Evolutionary conservation across 2,329 filamentous ascomycete genomes (phyloP).

Genomic region (Paecilomyces formosus): DNA sequence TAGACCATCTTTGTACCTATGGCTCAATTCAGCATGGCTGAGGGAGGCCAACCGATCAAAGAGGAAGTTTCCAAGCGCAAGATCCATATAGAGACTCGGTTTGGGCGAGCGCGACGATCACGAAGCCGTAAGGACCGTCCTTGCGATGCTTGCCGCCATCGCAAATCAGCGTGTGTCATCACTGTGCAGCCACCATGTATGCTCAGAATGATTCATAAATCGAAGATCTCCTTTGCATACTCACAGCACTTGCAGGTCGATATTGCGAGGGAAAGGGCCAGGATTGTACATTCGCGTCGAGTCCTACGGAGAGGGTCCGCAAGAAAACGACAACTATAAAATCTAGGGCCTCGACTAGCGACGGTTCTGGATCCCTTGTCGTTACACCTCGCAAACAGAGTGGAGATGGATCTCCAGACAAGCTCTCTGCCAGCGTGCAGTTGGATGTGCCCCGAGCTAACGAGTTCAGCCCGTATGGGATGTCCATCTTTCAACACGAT

Average conservation of each 20-base stretch:
- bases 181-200: constrained; percentile 39
- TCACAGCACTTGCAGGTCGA: constrained; percentile 14
- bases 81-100: constrained; percentile 1
- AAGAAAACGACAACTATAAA: not conserved
- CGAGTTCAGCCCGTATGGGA: not conserved
- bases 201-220: constrained; percentile 9
- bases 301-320: constrained; percentile 6
- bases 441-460: constrained; percentile 1
- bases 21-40: not conserved
- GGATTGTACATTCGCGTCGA: constrained; percentile 15
- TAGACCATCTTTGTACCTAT: not conserved
- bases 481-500: not conserved
- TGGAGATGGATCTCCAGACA: not conserved
- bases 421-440: constrained; percentile 3
- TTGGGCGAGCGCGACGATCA: constrained; percentile 1
- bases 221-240: not conserved
- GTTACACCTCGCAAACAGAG: not conserved
- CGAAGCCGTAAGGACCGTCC: constrained; percentile 42
- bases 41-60: not conserved
- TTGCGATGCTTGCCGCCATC: constrained; percentile 39
- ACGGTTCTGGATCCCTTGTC: not conserved
- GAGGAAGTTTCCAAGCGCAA: not conserved
- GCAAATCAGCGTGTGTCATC: constrained; percentile 45
- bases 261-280: constrained; percentile 17
- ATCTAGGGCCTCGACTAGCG: not conserved